Percentiles rank a stretch among this genome's conserved stretches.
Conservation (phyloP, 495 filamentous ascomycete species). For the Hypoxylon lenormandii region DNA sequence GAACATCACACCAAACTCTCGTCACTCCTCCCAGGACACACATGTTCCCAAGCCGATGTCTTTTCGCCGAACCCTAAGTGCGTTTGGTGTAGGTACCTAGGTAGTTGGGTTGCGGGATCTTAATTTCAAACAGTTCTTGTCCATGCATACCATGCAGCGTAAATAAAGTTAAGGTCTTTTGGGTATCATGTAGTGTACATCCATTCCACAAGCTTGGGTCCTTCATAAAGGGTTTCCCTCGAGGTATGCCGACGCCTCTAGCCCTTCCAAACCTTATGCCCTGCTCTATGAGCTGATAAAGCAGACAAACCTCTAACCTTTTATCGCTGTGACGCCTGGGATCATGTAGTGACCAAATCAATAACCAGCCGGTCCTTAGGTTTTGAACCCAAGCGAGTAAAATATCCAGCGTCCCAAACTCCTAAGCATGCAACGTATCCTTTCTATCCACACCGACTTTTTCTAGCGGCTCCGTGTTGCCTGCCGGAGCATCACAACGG, state of each 20-base stretch:
- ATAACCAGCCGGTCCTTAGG: background rate
- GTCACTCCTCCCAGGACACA: no score
- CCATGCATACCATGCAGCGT: background rate
- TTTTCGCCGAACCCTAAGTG: no score
- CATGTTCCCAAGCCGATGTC: no score
- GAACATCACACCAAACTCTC: no score
- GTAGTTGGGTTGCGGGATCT: background rate
- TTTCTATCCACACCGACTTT: background rate
- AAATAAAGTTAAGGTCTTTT: conserved; percentile 3
- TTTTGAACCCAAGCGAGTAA: background rate
- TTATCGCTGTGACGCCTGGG: conserved; percentile 15
- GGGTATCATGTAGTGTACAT: conserved; percentile 21
- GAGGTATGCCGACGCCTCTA: background rate
- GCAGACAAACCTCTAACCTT: background rate
- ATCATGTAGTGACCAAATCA: conserved; percentile 6
- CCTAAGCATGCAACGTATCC: conserved; percentile 7
- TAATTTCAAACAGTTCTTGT: background rate
- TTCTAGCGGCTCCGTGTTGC: conserved; percentile 28
- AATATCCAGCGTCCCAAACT: conserved; percentile 8
- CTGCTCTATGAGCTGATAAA: background rate
- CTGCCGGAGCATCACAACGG: conserved; percentile 62
- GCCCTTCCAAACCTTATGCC: background rate
- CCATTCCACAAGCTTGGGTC: conserved; percentile 6
- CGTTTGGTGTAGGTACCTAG: no score
- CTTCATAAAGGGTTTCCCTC: background rate